Evolutionary conservation across 1,139 yeast species (phyloP).

Genomic region (Kodamaea ohmeri): DNA sequence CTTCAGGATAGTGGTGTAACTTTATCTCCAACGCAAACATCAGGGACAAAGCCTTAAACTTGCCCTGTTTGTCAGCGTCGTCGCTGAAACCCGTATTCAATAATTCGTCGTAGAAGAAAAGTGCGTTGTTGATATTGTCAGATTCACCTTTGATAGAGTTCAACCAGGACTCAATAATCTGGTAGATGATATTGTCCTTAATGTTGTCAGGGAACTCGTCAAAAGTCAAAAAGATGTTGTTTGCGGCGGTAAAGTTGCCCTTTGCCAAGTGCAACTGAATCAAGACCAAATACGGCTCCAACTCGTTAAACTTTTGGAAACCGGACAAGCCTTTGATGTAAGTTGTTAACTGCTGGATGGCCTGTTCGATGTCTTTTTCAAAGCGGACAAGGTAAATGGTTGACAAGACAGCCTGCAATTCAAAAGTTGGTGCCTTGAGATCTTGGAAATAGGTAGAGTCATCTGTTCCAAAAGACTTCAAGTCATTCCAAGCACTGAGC

Average conservation of each 20-base stretch:
- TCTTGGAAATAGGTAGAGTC: conserved; percentile 35
- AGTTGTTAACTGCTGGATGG: conserved; percentile 29
- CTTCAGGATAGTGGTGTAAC: conserved; percentile 46
- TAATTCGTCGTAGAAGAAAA: conserved; percentile 72
- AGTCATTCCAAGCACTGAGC: conserved; percentile 42
- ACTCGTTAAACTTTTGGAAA: conserved; percentile 26
- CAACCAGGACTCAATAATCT: conserved; percentile 67
- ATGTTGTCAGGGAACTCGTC: conserved; percentile 40
- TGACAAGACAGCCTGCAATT: conserved; percentile 42
- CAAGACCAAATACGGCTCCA: conserved; percentile 45
- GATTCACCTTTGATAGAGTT: conserved; percentile 55
- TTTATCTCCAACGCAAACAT: conserved; percentile 45
- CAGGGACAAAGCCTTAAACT: conserved; percentile 34
- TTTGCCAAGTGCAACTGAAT: conserved; percentile 42
- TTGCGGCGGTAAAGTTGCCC: conserved; percentile 39
- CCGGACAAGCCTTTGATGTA: conserved; percentile 17
- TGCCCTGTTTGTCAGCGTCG: conserved; percentile 37
- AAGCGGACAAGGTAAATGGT: conserved; percentile 41
- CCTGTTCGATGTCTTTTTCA: conserved; percentile 40
- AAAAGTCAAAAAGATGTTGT: conserved; percentile 33
- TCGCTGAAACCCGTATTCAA: conserved; percentile 46
- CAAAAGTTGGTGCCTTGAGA: conserved; percentile 30
- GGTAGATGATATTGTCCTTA: conserved; percentile 65
- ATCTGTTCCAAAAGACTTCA: conserved; percentile 39
- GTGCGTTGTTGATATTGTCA: conserved; percentile 56